Conservation (phyloP, 805 yeast genomes). For the Henningerozyma blattae region DNA sequence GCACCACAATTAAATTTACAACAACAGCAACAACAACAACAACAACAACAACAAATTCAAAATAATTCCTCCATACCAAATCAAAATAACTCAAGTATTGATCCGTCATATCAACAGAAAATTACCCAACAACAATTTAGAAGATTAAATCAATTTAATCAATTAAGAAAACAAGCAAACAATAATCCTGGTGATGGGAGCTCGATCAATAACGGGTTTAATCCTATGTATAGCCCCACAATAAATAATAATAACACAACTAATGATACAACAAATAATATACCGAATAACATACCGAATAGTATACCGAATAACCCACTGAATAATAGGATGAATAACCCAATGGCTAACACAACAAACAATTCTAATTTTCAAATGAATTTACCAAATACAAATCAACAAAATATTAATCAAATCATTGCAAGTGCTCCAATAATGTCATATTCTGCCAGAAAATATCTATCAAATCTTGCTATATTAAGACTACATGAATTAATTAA, state of each 20-base stretch:
- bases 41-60: not conserved
- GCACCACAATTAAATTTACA: too few species aligned
- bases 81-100: too few species aligned
- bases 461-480: conserved; percentile 39
- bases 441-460: conserved; percentile 25
- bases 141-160: too few species aligned
- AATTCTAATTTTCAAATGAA: not conserved
- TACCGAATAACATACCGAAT: not conserved
- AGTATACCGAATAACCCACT: not conserved
- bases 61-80: not conserved
- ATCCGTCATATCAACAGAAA: too few species aligned
- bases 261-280: not conserved
- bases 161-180: too few species aligned
- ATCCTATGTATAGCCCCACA: not conserved
- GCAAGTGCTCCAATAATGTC: conserved; percentile 8
- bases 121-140: not conserved
- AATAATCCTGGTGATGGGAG: not conserved
- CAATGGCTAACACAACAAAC: not conserved
- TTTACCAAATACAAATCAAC: not conserved
- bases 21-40: not conserved
- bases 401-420: not conserved
- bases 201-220: not conserved
- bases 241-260: not conserved
- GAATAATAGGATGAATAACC: not conserved
- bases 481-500: conserved; percentile 40